These are phyloP conservation scores for Tricholoma sp. DNA, from an alignment of 768 basidiomycete genomes.

Conservation along the genomic window DNA sequence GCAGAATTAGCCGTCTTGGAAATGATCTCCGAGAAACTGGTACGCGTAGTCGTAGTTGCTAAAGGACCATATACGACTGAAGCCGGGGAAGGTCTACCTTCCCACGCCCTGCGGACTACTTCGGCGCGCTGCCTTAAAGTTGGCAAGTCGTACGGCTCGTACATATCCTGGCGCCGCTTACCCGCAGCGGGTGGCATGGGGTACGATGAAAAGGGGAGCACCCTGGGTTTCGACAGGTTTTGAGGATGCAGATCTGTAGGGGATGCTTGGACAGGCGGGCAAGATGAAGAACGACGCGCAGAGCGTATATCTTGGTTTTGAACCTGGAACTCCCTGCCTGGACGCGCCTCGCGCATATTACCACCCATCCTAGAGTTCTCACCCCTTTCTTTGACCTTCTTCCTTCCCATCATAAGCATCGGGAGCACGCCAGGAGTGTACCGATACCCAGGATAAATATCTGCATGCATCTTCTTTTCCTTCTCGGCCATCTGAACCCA, in stretches of 20 bases:
- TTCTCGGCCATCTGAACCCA: constrained; percentile 46
- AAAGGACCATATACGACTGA: background rate
- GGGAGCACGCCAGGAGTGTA: constrained; percentile 21
- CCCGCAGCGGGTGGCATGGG: background rate
- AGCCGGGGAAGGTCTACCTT: background rate
- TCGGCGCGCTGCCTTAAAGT: background rate
- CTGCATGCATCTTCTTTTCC: constrained; percentile 41
- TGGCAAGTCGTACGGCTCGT: background rate
- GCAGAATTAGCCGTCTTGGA: background rate
- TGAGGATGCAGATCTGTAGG: background rate
- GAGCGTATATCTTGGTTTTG: background rate
- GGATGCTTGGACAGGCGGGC: background rate
- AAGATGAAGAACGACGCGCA: constrained; percentile 6
- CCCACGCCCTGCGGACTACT: background rate
- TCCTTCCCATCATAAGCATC: constrained; percentile 3
- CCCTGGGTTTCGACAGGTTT: background rate
- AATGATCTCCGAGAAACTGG: too few relatives aligned
- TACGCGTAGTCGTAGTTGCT: background rate
- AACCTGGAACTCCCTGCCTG: background rate
- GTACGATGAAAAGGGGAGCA: background rate
- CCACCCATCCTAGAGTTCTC: background rate
- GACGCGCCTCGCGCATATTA: background rate
- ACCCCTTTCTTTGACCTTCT: constrained; percentile 5
- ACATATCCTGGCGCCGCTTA: background rate
- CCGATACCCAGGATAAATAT: constrained; percentile 38